A percentile compares a stretch with the other conserved stretches of the same genome.
Conservation (phyloP, 192 early-diverging fungal species). For the Coemansia sp. region DNA sequence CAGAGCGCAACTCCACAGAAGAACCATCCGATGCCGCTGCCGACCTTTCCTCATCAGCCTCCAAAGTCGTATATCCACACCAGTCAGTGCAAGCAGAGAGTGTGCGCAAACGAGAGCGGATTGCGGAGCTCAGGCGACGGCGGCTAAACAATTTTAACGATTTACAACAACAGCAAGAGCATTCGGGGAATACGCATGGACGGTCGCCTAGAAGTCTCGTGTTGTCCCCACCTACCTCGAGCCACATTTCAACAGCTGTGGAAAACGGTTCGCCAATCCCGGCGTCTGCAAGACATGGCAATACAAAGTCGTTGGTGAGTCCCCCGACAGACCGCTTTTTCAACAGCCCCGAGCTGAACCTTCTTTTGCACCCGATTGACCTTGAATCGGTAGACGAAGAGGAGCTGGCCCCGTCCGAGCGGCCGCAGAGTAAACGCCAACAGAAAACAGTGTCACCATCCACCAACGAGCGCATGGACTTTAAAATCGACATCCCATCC, state of each 20-base stretch:
- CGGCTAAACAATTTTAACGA: conserved; percentile 17
- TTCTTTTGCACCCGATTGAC: conserved; percentile 33
- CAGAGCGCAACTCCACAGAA: background rate
- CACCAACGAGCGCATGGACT: conserved; percentile 15
- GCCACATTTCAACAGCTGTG: background rate
- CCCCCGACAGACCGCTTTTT: conserved; percentile 32
- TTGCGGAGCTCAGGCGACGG: conserved; percentile 37
- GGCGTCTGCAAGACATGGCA: background rate
- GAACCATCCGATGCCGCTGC: background rate
- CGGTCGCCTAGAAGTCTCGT: background rate
- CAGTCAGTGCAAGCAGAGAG: conserved; percentile 27
- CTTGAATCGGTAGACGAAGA: conserved; percentile 6
- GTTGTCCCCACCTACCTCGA: background rate
- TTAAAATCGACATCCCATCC: conserved; percentile 48
- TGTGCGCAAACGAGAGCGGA: conserved; percentile 36
- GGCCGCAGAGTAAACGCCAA: background rate
- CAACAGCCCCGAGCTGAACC: conserved; percentile 31
- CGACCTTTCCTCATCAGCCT: background rate
- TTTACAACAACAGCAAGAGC: conserved; percentile 4
- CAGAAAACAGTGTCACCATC: background rate
- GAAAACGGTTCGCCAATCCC: background rate
- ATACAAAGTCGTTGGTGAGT: background rate
- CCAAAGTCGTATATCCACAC: background rate
- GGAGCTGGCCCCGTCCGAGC: conserved; percentile 11
- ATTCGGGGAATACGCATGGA: background rate